These are phyloP conservation scores for Fusarium annulatum DNA, from an alignment of 2,329 filamentous ascomycete species.

Conservation along the genomic window DNA sequence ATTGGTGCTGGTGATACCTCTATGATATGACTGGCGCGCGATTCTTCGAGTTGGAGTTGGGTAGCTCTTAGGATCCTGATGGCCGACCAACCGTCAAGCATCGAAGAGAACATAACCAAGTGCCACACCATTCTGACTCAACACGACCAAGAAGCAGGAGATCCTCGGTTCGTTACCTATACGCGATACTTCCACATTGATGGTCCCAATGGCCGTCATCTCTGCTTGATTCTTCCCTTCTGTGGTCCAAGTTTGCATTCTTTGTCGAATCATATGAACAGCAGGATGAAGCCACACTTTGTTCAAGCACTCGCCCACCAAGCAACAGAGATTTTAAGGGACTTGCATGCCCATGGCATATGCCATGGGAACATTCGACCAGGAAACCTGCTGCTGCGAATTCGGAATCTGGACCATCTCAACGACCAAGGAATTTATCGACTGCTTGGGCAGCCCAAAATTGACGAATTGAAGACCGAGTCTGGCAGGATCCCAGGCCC, in stretches of 20 bases:
- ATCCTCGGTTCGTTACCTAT: not conserved
- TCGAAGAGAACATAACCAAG: not conserved
- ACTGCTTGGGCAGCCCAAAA: not conserved
- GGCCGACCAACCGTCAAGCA: not conserved
- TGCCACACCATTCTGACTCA: not conserved
- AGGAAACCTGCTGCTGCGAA: not conserved
- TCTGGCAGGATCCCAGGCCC: not conserved
- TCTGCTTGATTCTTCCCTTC: not conserved
- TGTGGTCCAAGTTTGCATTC: not conserved
- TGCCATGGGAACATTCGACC: not conserved
- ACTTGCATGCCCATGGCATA: not conserved
- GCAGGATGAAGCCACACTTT: not conserved
- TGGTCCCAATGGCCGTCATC: not conserved
- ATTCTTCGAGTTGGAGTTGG: not conserved
- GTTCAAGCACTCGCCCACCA: not conserved
- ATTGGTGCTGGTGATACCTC: not conserved
- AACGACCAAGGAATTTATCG: not conserved
- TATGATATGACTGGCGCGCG: not conserved
- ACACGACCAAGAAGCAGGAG: fast-evolving
- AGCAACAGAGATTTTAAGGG: not conserved
- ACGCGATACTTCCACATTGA: not conserved
- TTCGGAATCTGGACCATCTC: not conserved
- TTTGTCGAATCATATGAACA: not conserved
- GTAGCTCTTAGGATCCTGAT: not conserved
- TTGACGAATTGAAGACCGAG: not conserved